A percentile compares a stretch with the other conserved stretches of the same genome.
These are phyloP conservation scores for Russula griseocarnosa DNA, from an alignment of 768 basidiomycete species.

Conservation along the genomic window DNA sequence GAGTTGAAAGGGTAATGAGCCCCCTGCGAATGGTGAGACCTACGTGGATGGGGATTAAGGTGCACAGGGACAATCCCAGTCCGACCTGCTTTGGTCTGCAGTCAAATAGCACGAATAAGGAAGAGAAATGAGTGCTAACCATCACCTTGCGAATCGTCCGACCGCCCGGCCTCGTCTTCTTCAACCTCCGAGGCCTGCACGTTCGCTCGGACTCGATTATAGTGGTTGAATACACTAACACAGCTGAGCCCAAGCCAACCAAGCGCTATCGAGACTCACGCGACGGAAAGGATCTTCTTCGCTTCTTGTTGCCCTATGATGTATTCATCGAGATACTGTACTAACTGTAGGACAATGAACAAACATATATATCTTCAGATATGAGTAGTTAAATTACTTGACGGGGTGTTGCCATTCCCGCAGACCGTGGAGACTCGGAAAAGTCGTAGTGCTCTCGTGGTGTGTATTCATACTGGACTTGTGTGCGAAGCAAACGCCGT, in stretches of 20 bases:
- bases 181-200: constrained; percentile 47
- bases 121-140: constrained; percentile 31
- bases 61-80: constrained; percentile 49
- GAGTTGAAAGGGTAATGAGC: constrained; percentile 35
- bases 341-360: constrained; percentile 49
- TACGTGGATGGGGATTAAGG: constrained; percentile 54
- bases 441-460: constrained; percentile 17
- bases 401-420: constrained; percentile 45
- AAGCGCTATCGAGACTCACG: constrained; percentile 53
- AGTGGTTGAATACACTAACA: constrained; percentile 87
- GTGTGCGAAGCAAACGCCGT: constrained; percentile 22
- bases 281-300: constrained; percentile 91
- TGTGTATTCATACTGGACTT: constrained; percentile 27
- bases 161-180: constrained; percentile 33
- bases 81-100: constrained; percentile 16
- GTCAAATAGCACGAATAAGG: not conserved
- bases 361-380: not conserved
- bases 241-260: not conserved
- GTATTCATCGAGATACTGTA: constrained; percentile 81
- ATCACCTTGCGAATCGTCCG: constrained; percentile 30
- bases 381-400: constrained; percentile 37
- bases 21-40: constrained; percentile 15
- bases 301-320: constrained; percentile 89
- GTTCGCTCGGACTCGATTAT: constrained; percentile 80
- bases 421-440: constrained; percentile 15